phyloP scores from a whole-genome alignment of 352 stramenopile species.

The Phytophthora hibernalis region DNA sequence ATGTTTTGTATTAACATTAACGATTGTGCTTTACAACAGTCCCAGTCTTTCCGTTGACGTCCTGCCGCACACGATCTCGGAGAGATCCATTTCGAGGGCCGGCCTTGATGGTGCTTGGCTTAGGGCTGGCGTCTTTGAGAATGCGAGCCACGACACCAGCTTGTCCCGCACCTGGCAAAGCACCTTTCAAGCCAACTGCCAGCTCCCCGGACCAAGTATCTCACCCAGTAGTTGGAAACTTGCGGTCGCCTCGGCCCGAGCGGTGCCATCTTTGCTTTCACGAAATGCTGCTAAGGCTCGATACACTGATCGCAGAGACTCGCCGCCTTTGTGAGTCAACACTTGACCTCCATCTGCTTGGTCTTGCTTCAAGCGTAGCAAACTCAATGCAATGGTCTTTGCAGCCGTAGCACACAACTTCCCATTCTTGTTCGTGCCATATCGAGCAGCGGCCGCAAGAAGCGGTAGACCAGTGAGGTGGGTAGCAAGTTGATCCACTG shows the following conservation, averaged over 20 bases:
- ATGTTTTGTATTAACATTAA: slow-evolving; percentile 40
- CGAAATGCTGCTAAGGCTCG: slow-evolving; percentile 53
- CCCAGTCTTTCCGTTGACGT: slow-evolving; percentile 8
- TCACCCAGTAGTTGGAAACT: slow-evolving; percentile 55
- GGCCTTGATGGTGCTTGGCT: not conserved
- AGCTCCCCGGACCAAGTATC: slow-evolving; percentile 42
- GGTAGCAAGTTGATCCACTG: slow-evolving; percentile 46
- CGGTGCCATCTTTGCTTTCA: slow-evolving; percentile 55
- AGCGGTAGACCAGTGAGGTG: slow-evolving; percentile 54
- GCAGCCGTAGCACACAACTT: slow-evolving; percentile 64
- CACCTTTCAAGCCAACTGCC: slow-evolving; percentile 36
- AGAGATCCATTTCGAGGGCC: slow-evolving; percentile 37
- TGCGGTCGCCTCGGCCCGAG: slow-evolving; percentile 45
- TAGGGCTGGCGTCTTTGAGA: slow-evolving; percentile 48
- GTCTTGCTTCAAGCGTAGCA: slow-evolving; percentile 37
- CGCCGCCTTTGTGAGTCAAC: slow-evolving; percentile 8
- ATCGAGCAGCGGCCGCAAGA: slow-evolving; percentile 44
- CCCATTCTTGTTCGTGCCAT: slow-evolving; percentile 65
- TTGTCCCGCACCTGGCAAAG: slow-evolving; percentile 32
- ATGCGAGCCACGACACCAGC: slow-evolving; percentile 42
- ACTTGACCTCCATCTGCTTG: slow-evolving; percentile 6
- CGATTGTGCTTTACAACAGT: slow-evolving; percentile 12
- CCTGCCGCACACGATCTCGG: slow-evolving; percentile 43
- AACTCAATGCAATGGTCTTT: slow-evolving; percentile 44
- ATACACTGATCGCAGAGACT: slow-evolving; percentile 36